A percentile compares a stretch with the other conserved stretches of the same genome.
These are phyloP conservation scores for Schizophyllum amplum DNA, from an alignment of 1,284 basidiomycete species.

Conservation along the genomic window DNA sequence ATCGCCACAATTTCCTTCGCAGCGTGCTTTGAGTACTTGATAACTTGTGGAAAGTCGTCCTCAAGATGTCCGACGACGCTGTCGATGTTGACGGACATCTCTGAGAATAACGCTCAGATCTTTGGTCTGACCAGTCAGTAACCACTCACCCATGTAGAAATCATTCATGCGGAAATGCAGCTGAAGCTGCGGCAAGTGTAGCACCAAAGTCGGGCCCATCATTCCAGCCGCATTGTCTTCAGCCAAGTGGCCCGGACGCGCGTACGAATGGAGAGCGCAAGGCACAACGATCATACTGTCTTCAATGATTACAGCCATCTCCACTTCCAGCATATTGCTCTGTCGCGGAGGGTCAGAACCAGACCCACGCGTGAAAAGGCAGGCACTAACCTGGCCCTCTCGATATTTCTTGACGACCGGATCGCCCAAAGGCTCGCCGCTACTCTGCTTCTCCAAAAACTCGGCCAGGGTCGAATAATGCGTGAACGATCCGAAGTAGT, in stretches of 20 bases:
- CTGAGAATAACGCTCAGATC: slow-evolving; percentile 28
- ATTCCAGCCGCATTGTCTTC: slow-evolving; percentile 20
- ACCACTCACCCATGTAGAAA: slow-evolving; percentile 72
- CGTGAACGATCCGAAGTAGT: slow-evolving; percentile 89
- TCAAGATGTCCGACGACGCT: slow-evolving; percentile 48
- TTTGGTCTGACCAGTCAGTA: background rate
- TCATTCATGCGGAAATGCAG: slow-evolving; percentile 75
- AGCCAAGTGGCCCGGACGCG: slow-evolving; percentile 23
- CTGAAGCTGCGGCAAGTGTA: slow-evolving; percentile 63
- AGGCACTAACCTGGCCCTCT: slow-evolving; percentile 59
- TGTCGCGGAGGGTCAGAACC: slow-evolving; percentile 22
- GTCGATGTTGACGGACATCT: slow-evolving; percentile 71
- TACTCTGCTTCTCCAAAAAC: slow-evolving; percentile 64
- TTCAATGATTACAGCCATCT: slow-evolving; percentile 49
- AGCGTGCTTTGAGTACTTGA: slow-evolving; percentile 22
- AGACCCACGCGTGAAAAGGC: background rate
- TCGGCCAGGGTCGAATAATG: slow-evolving; percentile 84
- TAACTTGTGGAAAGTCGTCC: slow-evolving; percentile 38
- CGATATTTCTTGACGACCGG: slow-evolving; percentile 75
- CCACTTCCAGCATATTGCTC: slow-evolving; percentile 78
- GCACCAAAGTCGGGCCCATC: slow-evolving; percentile 46
- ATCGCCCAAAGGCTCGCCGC: slow-evolving; percentile 63
- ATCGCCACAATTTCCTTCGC: slow-evolving; percentile 43
- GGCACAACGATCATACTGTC: slow-evolving; percentile 59
- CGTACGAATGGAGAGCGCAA: slow-evolving; percentile 69